Base-by-base conservation (phyloP, 257 asterid species). In the Solanum chiquidenum region DNA sequence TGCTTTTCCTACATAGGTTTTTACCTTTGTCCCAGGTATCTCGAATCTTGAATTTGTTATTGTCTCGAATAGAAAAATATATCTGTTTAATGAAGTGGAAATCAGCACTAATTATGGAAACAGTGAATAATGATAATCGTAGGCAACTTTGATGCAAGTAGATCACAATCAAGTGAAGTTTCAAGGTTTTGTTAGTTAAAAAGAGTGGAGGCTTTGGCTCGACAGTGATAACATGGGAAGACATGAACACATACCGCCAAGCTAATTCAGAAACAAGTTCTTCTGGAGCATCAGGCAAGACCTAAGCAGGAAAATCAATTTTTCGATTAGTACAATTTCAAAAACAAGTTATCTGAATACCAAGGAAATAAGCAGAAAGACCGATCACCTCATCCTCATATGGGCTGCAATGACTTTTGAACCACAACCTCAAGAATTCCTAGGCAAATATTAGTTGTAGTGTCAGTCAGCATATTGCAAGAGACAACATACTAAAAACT, bases 391-490 rank as follows among this genome's bases (percentile, higher is more conserved):
- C 92, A 87, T 97, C 99, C 90, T 95, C 95, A 31, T 95, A 96
- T 33, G 99, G 99, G 85, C 96, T 93, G 94, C 98, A 96, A 77
- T 94, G 95, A 89, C 92, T 93, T 91, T 94, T 96, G 91, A 97
- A 97, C 99, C 99, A 96, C 89, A 95, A 86, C 93, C 99, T 96
- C 96, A 97, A 91, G 90, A 97, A 97, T 86, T 97, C 99, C 99
- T 97, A 85, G 89, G 89, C 87, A 90, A 87, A 38, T 87, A 71
- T 82, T 55, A 86, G 40, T 88, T 71, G 73, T 80, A 37, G 42
- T 68, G 74, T 90, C 90, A 84, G 74, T 90, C 90, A 86, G 90
- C 86, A 79, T 23, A 86, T 49, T 34, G 86, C 55, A 89, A 27
- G 31, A 16, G 18, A n/a, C 14, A 7, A 3, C 84, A 25, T 12